Evolutionary conservation across 2,329 filamentous ascomycete genomes (phyloP).

Genomic region (Neonectria sp.): DNA sequence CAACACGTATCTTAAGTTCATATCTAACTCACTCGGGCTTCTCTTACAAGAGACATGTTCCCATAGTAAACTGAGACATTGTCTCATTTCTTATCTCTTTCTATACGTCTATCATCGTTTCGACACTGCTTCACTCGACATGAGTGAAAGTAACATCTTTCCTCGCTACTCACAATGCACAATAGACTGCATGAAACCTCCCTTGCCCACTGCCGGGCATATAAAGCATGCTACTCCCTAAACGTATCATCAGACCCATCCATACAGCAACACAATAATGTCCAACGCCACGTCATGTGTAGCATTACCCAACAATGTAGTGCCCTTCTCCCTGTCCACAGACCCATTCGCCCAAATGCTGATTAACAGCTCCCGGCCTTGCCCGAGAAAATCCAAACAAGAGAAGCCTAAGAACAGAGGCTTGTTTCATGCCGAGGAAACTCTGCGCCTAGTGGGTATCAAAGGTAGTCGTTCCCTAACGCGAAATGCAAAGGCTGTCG

Average conservation of each 20-base stretch:
- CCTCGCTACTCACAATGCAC: constrained; percentile 28
- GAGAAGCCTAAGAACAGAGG: constrained; percentile 9
- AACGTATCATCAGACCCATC: constrained; percentile 33
- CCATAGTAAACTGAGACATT: constrained; percentile 16
- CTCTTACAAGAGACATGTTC: background rate
- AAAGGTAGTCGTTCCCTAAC: constrained; percentile 8
- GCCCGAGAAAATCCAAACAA: constrained; percentile 24
- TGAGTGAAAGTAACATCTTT: constrained; percentile 26
- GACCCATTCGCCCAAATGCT: constrained; percentile 31
- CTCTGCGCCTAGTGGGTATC: constrained; percentile 19
- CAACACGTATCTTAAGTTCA: background rate
- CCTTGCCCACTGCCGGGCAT: constrained; percentile 11
- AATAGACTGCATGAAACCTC: constrained; percentile 21
- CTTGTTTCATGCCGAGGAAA: constrained; percentile 11
- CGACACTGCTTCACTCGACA: constrained; percentile 32
- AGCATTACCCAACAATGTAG: constrained; percentile 44
- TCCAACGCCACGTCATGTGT: constrained; percentile 46
- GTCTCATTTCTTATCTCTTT: constrained; percentile 34
- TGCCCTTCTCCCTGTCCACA: constrained; percentile 29
- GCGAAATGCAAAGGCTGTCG: background rate
- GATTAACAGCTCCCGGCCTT: constrained; percentile 13
- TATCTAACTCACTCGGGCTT: background rate
- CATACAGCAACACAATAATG: constrained; percentile 41
- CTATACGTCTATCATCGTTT: constrained; percentile 46
- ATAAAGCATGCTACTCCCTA: constrained; percentile 23